Base-by-base conservation (phyloP, 2,329 filamentous ascomycete species). In the Endocalyx cinctus region DNA sequence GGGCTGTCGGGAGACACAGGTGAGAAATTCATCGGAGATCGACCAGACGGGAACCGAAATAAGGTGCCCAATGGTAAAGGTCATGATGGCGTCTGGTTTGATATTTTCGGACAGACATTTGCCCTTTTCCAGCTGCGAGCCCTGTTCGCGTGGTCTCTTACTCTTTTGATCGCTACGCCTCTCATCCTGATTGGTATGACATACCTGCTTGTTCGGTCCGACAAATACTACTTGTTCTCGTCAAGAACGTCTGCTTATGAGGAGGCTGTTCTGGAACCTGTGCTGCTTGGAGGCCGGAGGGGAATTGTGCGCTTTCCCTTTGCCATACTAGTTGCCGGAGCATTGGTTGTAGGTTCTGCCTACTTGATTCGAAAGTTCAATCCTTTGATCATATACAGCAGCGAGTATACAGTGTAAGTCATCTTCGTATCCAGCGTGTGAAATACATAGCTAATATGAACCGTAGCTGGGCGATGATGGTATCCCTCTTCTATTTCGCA, bases 221-320 rank as follows among this genome's bases (percentile, higher is more conserved):
- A 89, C 58, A 95, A 87, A 64, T 87, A 89, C 64, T 98, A 97
- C 59, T 77, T 90, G 36, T 94, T 96, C 56, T 74, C 84, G 5
- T 74, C 79, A 32, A 67, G 62, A 16, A 60, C 72, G 43, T 63
- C 66, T 38, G 74, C 74, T 35, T 70, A 73, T 31, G 72, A 77
- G 35, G 67, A 78, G n/a, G 70, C 77, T 43, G 74, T 73, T 29
- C 66, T 74, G 8, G 74, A 84, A 34, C 64, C 72, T 1, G 67
- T 94, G 10, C 57, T 69, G 11, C 59, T 95, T 14, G 76, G 82
- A 38, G 90, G 89, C 2, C 81, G 83, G 69, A 81, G 81, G 48
- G 92, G 92, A 1, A 79, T 94, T 50, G 87, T 87, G 60, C 78
- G 90, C 20, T 92, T 87, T 46, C 88, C 89, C 0, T 64, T 95